Percentiles rank a stretch among this genome's conserved stretches.
Conservation (phyloP, 2,329 filamentous ascomycete species). For the Pseudocercospora cruenta region DNA sequence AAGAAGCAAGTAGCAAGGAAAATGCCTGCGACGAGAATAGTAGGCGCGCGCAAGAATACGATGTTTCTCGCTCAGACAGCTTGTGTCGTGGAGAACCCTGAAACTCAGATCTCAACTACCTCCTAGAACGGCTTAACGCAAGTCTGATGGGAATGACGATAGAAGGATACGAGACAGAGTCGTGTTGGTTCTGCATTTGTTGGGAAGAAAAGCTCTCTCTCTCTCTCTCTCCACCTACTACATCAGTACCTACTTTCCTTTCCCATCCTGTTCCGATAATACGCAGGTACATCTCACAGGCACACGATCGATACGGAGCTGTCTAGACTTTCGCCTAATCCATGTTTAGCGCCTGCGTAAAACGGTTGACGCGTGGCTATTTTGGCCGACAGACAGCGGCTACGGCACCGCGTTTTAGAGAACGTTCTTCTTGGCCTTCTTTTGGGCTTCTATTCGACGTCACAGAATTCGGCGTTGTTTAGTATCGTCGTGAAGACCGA, state of each 20-base stretch:
- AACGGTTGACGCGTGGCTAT: not conserved
- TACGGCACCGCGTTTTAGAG: not conserved
- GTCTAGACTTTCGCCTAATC: not conserved
- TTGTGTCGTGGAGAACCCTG: not conserved
- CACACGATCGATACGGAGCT: not conserved
- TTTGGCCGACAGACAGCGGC: not conserved
- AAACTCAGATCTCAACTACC: not conserved
- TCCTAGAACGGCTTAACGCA: not conserved
- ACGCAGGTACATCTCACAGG: slow-evolving; percentile 7
- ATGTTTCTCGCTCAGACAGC: not conserved
- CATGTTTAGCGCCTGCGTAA: not conserved
- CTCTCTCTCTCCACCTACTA: not conserved
- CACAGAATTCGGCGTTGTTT: not conserved
- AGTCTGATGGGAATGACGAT: not conserved
- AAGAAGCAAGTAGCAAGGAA: not conserved
- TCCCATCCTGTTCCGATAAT: not conserved
- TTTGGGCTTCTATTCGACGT: slow-evolving; percentile 11
- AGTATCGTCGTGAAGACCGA: not conserved
- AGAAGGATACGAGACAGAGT: no score
- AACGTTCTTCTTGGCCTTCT: slow-evolving; percentile 7
- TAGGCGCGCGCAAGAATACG: not conserved
- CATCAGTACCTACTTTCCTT: not conserved
- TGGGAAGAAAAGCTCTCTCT: not conserved
- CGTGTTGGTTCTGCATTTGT: not conserved
- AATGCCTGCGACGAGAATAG: not conserved